Base-by-base conservation (phyloP, 768 basidiomycete species). In the Holtermannia corniformis region DNA sequence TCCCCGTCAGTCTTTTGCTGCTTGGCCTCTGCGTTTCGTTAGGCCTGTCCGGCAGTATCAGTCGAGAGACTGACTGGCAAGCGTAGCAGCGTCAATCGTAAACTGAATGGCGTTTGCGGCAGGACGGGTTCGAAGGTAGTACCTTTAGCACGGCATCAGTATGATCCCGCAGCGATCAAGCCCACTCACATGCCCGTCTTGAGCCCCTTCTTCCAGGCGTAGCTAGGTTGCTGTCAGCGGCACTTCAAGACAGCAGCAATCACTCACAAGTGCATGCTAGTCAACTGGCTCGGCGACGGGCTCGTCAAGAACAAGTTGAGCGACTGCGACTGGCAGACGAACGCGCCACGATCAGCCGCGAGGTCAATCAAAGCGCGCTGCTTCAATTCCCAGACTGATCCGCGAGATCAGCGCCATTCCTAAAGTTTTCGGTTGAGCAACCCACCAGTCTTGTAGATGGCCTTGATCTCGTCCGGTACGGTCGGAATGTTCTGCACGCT, bases 141-240 rank as follows among this genome's bases (percentile, higher is more conserved):
- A 77, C n/a, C n/a, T n/a, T n/a, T n/a, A n/a, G n/a, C n/a, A n/a
- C n/a, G n/a, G n/a, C n/a, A n/a, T n/a, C n/a, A n/a, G n/a, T n/a
- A n/a, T n/a, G n/a, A n/a, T n/a, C n/a, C n/a, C n/a, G n/a, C n/a
- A n/a, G n/a, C n/a, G n/a, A n/a, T n/a, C n/a, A n/a, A n/a, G n/a
- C n/a, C n/a, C n/a, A n/a, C n/a, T n/a, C n/a, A n/a, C 87, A 93
- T 92, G 61, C 93, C 95, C 0, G 95, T 99, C 81, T 99, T 99
- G 67, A 99, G 76, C 27, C 95, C 95, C 76, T 89, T 89, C 80
- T 93, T 93, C 95, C 95, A 97, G n/a, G 91, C 95, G 70, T 96
- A 96, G 78, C 32, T n/a, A n/a, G n/a, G n/a, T 37, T 37, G 92
- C 93, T 73, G 92, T 90, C 89, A 91, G 91, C 56, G 84, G 86